Conservation (phyloP, 805 yeast species). For the Wickerhamiella brachini region DNA sequence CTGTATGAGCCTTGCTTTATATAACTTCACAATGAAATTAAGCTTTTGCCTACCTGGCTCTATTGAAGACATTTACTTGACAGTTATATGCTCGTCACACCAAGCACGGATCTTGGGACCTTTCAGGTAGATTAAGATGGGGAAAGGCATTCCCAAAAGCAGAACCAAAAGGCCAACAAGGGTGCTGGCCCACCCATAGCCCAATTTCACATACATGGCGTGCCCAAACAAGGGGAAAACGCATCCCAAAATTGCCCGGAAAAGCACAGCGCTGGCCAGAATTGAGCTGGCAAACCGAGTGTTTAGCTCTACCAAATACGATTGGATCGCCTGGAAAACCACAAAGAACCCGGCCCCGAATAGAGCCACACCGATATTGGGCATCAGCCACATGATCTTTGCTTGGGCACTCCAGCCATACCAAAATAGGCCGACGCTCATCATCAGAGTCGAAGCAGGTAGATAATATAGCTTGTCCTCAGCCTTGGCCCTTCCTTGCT, state of each 20-base stretch:
- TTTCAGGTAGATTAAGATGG: conserved; percentile 39
- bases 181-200: conserved; percentile 62
- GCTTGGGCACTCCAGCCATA: conserved; percentile 60
- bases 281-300: conserved; percentile 54
- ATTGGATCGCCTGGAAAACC: conserved; percentile 52
- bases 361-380: conserved; percentile 44
- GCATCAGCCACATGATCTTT: conserved; percentile 47
- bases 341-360: conserved; percentile 48
- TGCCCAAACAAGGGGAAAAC: conserved; percentile 54
- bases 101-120: conserved; percentile 46
- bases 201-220: conserved; percentile 40
- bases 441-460: conserved; percentile 35
- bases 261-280: conserved; percentile 53
- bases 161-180: conserved; percentile 45
- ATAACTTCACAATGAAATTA: too few relatives aligned
- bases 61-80: too few relatives aligned
- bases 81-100: conserved; percentile 31
- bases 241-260: conserved; percentile 55
- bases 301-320: conserved; percentile 59
- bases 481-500: conserved; percentile 41
- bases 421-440: conserved; percentile 51
- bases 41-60: background rate
- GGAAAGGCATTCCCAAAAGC: conserved; percentile 50
- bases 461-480: conserved; percentile 45
- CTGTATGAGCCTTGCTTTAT: too few relatives aligned